These are phyloP conservation scores for Fusarium falciforme DNA, from an alignment of 2,329 filamentous ascomycete species.

Conservation along the genomic window DNA sequence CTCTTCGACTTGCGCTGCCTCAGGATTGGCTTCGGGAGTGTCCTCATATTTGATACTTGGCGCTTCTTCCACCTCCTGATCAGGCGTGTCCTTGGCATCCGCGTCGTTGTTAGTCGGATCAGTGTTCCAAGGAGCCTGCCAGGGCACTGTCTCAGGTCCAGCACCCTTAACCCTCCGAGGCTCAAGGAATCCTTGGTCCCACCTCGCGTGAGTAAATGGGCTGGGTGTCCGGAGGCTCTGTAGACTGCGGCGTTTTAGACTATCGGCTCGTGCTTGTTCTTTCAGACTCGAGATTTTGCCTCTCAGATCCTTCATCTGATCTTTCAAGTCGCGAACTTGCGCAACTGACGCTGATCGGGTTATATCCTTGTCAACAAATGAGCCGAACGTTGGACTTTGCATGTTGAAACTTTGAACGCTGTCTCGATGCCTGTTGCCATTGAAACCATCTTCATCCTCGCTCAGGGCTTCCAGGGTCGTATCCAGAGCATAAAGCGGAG, in stretches of 20 bases:
- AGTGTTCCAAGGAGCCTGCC: conserved; percentile 29
- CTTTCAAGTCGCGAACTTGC: conserved; percentile 78
- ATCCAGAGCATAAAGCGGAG: conserved; percentile 55
- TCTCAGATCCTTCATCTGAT: conserved; percentile 87
- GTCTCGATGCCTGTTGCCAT: conserved; percentile 32
- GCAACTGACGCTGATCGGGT: conserved; percentile 78
- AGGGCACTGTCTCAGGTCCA: conserved; percentile 33
- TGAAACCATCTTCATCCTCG: conserved; percentile 60
- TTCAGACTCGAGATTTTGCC: conserved; percentile 85
- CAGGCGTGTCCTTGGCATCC: conserved; percentile 7
- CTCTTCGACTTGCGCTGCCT: background rate
- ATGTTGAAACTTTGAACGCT: conserved; percentile 47
- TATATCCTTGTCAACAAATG: conserved; percentile 59
- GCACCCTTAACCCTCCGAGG: conserved; percentile 32
- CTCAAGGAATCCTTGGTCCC: conserved; percentile 46
- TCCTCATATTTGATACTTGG: conserved; percentile 19
- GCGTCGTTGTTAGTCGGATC: conserved; percentile 20
- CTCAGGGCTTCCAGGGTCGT: conserved; percentile 62
- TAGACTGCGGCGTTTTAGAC: conserved; percentile 79
- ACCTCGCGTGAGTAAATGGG: conserved; percentile 78
- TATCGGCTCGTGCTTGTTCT: conserved; percentile 83
- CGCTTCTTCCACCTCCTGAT: conserved; percentile 6
- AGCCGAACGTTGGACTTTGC: conserved; percentile 59
- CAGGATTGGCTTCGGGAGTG: background rate
- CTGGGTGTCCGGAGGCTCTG: conserved; percentile 81